phyloP scores from a whole-genome alignment of 306 rosid species.

The Cucumis hystrix region DNA sequence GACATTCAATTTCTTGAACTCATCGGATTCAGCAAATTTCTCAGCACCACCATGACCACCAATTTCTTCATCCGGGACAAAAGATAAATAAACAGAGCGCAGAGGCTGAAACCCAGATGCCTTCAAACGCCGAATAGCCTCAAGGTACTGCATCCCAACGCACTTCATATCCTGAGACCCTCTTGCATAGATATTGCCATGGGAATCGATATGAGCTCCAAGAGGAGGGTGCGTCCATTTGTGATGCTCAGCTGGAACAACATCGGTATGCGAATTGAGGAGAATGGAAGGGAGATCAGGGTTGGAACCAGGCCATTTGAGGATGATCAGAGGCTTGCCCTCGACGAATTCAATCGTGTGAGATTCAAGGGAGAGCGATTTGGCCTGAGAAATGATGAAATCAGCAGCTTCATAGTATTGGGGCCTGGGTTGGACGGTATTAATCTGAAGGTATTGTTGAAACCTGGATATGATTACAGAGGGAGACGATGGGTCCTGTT shows the following conservation, averaged over 20 bases:
- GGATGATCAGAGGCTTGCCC: constrained; percentile 57
- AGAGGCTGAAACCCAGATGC: constrained; percentile 37
- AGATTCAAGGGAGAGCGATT: constrained; percentile 50
- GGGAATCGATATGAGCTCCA: constrained; percentile 41
- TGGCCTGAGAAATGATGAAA: constrained; percentile 44
- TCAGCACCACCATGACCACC: constrained; percentile 73
- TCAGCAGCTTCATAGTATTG: constrained; percentile 38
- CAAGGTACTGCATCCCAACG: constrained; percentile 83
- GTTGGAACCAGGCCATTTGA: constrained; percentile 67
- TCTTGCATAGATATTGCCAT: constrained; percentile 46
- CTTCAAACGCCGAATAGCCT: constrained; percentile 59
- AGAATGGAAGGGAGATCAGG: constrained; percentile 58
- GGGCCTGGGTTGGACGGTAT: constrained; percentile 80
- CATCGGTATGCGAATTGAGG: constrained; percentile 87
- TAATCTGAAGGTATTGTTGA: constrained; percentile 68
- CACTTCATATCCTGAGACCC: constrained; percentile 97
- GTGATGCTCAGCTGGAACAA: constrained; percentile 52
- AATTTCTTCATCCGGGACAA: constrained; percentile 83
- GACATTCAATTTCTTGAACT: constrained; percentile 48
- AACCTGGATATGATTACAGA: constrained; percentile 35
- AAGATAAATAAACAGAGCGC: constrained; percentile 44
- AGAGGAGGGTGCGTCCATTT: constrained; percentile 78
- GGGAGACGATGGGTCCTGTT: not conserved
- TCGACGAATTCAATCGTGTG: constrained; percentile 44
- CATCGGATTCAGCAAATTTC: constrained; percentile 32